A percentile compares a stretch with the other conserved stretches of the same genome.
Conservation (phyloP, 441 rosid species). For the Pelargonium australe region DNA sequence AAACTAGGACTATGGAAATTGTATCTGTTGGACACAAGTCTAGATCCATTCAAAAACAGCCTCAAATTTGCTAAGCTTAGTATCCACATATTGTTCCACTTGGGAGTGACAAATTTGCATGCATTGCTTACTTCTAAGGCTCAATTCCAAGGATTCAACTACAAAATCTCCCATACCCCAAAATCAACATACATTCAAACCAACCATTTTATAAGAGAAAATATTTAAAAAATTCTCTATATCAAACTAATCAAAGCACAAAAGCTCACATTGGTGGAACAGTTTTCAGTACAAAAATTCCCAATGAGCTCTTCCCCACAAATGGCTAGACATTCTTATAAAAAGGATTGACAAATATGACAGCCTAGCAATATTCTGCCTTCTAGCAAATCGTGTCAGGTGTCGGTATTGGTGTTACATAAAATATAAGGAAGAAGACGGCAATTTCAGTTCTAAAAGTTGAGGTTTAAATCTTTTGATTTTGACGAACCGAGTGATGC, state of each 20-base stretch:
- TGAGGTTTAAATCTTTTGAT: no score
- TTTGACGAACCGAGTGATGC: no score
- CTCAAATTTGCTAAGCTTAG: slow-evolving; percentile 20
- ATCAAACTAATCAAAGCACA: background rate
- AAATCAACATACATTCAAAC: slow-evolving; percentile 15
- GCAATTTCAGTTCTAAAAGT: no score
- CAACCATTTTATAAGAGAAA: background rate
- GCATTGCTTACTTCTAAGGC: slow-evolving; percentile 10
- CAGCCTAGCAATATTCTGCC: no score
- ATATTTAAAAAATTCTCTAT: background rate
- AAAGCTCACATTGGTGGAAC: slow-evolving; percentile 24
- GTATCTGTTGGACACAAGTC: no score
- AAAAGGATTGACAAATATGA: background rate
- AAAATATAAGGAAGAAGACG: no score
- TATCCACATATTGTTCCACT: background rate
- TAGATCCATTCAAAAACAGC: slow-evolving; percentile 39
- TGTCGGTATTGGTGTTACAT: no score
- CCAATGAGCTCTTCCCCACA: background rate
- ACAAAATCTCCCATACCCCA: slow-evolving; percentile 22
- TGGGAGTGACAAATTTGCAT: background rate
- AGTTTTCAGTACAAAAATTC: slow-evolving; percentile 7
- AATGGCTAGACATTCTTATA: slow-evolving; percentile 10
- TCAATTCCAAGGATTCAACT: background rate
- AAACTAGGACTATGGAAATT: no score
- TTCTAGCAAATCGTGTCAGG: no score